Conservation (phyloP, 345 rosid species). For the Triadica sebifera region DNA sequence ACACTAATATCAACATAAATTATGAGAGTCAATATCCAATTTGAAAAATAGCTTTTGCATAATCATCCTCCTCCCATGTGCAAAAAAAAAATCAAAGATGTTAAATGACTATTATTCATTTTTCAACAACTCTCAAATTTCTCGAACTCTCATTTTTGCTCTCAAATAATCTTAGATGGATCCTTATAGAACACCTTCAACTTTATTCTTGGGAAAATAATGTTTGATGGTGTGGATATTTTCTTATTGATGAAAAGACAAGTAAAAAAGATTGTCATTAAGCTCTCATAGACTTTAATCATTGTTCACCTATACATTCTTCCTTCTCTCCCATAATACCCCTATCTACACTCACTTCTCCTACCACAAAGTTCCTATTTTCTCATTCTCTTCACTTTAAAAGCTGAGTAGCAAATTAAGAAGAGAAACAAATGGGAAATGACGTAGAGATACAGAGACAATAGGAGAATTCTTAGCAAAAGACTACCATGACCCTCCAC, state of each 20-base stretch:
- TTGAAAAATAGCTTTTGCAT: too few relatives aligned
- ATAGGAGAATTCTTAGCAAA: conserved; percentile 40
- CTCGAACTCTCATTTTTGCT: too few relatives aligned
- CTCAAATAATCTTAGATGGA: background rate
- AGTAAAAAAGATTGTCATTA: conserved; percentile 11
- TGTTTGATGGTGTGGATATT: background rate
- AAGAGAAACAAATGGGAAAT: conserved; percentile 37
- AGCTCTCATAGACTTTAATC: background rate
- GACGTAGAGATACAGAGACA: conserved; percentile 42
- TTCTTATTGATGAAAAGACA: background rate
- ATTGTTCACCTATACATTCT: background rate
- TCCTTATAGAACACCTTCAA: background rate
- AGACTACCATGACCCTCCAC: conserved; percentile 78
- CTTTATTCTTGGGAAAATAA: background rate
- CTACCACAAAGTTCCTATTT: background rate
- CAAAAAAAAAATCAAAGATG: too few relatives aligned
- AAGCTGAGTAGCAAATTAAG: background rate
- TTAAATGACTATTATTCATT: too few relatives aligned
- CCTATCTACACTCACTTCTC: conserved; percentile 7
- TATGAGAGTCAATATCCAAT: too few relatives aligned
- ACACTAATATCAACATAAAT: too few relatives aligned
- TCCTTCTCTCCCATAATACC: conserved; percentile 20
- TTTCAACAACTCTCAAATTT: too few relatives aligned
- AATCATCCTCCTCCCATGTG: too few relatives aligned
- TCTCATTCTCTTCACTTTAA: background rate